phyloP scores from a whole-genome alignment of 768 basidiomycete genomes.

The Lactarius quietus region DNA sequence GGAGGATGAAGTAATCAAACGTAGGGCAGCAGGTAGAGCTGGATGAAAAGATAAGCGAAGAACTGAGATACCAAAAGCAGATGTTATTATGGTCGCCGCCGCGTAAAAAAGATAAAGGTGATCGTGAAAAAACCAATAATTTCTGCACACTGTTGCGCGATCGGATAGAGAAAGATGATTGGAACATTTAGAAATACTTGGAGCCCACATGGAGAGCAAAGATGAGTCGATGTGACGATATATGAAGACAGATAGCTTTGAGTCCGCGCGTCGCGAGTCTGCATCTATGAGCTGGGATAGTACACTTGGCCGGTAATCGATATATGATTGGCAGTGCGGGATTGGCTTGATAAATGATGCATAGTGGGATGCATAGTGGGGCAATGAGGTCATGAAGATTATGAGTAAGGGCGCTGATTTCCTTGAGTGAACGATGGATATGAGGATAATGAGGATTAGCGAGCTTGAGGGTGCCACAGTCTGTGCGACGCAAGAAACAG shows the following conservation, averaged over 20 bases:
- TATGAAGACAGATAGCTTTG: constrained; percentile 16
- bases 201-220: constrained; percentile 2
- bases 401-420: constrained; percentile 1
- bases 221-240: constrained; percentile 6
- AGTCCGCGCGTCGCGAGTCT: constrained; percentile 14
- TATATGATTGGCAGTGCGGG: constrained; percentile 12
- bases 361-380: too few species aligned
- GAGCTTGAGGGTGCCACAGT: neutral
- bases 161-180: neutral
- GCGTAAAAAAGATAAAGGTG: neutral
- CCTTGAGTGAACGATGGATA: neutral
- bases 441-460: neutral
- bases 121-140: neutral
- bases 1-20: neutral
- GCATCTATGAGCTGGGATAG: constrained; percentile 14
- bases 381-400: neutral
- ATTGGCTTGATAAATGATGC: constrained; percentile 12
- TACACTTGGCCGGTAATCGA: constrained; percentile 17
- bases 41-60: neutral
- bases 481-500: neutral
- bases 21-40: neutral
- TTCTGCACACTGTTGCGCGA: neutral
- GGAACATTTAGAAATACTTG: constrained; percentile 7
- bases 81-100: neutral
- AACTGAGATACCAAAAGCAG: neutral